phyloP scores from a whole-genome alignment of 257 asterid species.

The Solanum appendiculatum region DNA sequence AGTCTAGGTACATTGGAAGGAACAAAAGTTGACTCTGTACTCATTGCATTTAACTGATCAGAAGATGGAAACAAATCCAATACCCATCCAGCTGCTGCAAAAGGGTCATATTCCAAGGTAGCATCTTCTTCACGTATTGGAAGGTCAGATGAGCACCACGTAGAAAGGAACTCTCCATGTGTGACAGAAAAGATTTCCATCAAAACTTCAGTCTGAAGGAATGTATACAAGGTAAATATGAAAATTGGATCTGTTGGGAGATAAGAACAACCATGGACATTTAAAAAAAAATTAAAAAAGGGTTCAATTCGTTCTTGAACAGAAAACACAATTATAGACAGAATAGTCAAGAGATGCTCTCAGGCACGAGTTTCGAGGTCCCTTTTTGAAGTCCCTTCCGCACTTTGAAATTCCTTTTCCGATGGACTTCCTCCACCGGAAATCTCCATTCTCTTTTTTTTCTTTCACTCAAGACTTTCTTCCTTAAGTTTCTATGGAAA shows the following conservation, averaged over 20 bases:
- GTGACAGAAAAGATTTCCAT: conserved; percentile 59
- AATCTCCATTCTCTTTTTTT: background rate
- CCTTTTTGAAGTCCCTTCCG: background rate
- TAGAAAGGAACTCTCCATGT: conserved; percentile 75
- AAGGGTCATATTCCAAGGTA: conserved; percentile 58
- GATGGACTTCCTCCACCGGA: background rate
- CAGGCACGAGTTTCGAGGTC: background rate
- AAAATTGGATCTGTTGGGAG: background rate
- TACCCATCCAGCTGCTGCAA: conserved; percentile 31
- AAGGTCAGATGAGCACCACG: conserved; percentile 91
- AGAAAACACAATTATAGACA: background rate
- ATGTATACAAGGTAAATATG: conserved; percentile 6
- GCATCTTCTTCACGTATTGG: conserved; percentile 78
- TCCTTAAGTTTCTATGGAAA: background rate
- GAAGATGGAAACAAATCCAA: conserved; percentile 19
- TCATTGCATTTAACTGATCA: conserved; percentile 1
- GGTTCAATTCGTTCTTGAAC: background rate
- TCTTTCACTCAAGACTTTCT: background rate
- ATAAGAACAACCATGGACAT: background rate
- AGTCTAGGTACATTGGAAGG: conserved; percentile 53
- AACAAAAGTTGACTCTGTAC: conserved; percentile 14
- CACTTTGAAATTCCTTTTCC: background rate
- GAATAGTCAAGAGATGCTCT: background rate
- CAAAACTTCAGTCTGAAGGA: conserved; percentile 80
- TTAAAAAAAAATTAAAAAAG: background rate